A percentile compares a stretch with the other conserved stretches of the same genome.
Evolutionary conservation across 164 flowering plant species (phyloP).

Genomic region (Sextonia rubra): DNA sequence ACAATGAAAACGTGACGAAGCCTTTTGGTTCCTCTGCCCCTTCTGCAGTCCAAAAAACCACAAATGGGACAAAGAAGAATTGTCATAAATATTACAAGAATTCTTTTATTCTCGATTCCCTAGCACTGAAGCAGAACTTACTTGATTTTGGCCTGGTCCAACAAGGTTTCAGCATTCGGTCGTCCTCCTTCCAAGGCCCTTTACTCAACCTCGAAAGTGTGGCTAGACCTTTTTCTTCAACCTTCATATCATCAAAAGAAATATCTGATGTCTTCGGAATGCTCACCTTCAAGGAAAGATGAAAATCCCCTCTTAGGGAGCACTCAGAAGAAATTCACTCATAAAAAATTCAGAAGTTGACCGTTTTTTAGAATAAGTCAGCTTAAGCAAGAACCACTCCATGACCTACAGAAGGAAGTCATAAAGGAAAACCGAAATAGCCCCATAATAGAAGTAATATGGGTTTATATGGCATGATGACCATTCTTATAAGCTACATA

Average conservation of each 20-base stretch:
- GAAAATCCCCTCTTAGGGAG: neutral
- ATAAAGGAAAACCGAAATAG: neutral
- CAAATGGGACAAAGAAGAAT: neutral
- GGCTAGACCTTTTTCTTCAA: conserved; percentile 28
- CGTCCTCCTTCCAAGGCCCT: conserved; percentile 63
- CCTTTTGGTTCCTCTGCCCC: conserved; percentile 54
- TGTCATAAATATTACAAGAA: neutral
- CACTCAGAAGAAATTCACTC: neutral
- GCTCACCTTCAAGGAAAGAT: conserved; percentile 31
- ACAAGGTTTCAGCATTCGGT: conserved; percentile 47
- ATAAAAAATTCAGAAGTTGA: neutral
- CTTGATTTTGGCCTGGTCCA: conserved; percentile 55
- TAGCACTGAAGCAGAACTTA: conserved; percentile 18
- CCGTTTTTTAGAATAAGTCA: neutral
- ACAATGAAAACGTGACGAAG: conserved; percentile 71
- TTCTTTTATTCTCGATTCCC: neutral
- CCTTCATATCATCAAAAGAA: conserved; percentile 26
- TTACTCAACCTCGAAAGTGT: conserved; percentile 21
- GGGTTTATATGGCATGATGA: neutral
- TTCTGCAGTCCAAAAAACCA: conserved; percentile 27
- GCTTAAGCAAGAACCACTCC: neutral
- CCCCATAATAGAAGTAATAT: neutral
- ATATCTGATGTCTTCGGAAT: conserved; percentile 28
- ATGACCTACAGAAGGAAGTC: neutral
- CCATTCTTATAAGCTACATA: neutral